phyloP scores from a whole-genome alignment of 2,329 filamentous ascomycete species.

The Pleoardoris graminearum region DNA sequence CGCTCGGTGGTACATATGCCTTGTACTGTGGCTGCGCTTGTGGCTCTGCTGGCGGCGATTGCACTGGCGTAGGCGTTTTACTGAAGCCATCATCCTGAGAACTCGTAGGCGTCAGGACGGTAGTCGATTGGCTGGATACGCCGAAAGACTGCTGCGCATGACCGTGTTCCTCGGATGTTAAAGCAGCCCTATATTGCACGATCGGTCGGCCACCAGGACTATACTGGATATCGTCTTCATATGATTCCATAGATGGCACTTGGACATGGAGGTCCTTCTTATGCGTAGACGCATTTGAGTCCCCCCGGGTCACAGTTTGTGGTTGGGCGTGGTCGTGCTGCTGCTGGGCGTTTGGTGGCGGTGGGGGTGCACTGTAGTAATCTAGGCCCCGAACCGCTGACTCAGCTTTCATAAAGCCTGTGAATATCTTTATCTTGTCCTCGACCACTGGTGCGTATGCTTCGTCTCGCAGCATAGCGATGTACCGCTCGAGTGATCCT shows the following conservation, averaged over 20 bases:
- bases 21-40: constrained; percentile 33
- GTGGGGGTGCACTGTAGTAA: constrained; percentile 38
- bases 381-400: constrained; percentile 49
- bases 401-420: constrained; percentile 49
- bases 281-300: constrained; percentile 11
- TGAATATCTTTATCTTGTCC: constrained; percentile 59
- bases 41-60: constrained; percentile 32
- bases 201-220: constrained; percentile 60
- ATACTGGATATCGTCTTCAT: constrained; percentile 46
- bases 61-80: constrained; percentile 37
- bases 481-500: constrained; percentile 59
- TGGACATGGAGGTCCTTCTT: constrained; percentile 25
- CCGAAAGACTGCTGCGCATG: constrained; percentile 19
- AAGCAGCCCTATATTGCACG: constrained; percentile 29
- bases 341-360: constrained; percentile 4
- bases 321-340: constrained; percentile 8
- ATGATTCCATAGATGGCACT: constrained; percentile 15
- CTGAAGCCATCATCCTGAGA: constrained; percentile 37
- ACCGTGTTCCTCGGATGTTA: constrained; percentile 17
- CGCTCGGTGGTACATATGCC: constrained; percentile 36
- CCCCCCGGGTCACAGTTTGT: neutral
- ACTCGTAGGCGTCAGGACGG: constrained; percentile 42
- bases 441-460: constrained; percentile 51
- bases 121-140: constrained; percentile 32
- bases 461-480: constrained; percentile 59